Base-by-base conservation (phyloP, 805 yeast genomes). In the Candida sakaeoensis region DNA sequence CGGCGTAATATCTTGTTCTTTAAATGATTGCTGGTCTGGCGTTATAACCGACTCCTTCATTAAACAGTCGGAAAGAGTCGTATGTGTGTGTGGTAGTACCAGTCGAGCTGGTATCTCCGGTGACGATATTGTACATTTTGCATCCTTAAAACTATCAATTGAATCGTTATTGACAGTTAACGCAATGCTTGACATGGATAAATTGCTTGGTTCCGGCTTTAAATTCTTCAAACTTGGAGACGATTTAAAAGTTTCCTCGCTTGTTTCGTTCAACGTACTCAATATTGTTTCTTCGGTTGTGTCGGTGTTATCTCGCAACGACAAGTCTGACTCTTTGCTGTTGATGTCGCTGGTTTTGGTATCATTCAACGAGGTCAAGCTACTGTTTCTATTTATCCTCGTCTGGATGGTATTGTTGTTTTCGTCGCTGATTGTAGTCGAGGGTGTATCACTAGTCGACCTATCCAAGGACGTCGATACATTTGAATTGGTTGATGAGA, bases 381-480 rank as follows among this genome's bases (percentile, higher is more conserved):
- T 14, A 23, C 6, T 36, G 15, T 36, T 36, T 19, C 33, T 12
- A 15, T 14, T 27, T 4, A 10, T 5, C 12, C n/a, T n/a, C n/a
- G n/a, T n/a, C n/a, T n/a, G n/a, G n/a, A n/a, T n/a, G n/a, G n/a
- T n/a, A n/a, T 33, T 38, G 19, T 23, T 19, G 13, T 19, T 10
- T 15, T 38, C 41, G 12, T 38, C 41, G 23, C 17, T 32, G 10
- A 38, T 32, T 14, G 41, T 23, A 19, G 45, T 32, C 8, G 45
- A 30, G 10, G 48, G 37, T 7, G 33, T 44, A 29, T 32, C 33
- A 14, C 33, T 41, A 9, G 28, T 24, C 2, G 39, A 27, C 3
- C 14, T 4, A 12, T 38, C 26, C n/a, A 38, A 15, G 17, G 19
- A 36, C 3, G 36, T 16, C 4, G 39, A 17, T 6, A 24, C 15